phyloP scores from a whole-genome alignment of 2,329 filamentous ascomycete species.

The Dothistroma pini region DNA sequence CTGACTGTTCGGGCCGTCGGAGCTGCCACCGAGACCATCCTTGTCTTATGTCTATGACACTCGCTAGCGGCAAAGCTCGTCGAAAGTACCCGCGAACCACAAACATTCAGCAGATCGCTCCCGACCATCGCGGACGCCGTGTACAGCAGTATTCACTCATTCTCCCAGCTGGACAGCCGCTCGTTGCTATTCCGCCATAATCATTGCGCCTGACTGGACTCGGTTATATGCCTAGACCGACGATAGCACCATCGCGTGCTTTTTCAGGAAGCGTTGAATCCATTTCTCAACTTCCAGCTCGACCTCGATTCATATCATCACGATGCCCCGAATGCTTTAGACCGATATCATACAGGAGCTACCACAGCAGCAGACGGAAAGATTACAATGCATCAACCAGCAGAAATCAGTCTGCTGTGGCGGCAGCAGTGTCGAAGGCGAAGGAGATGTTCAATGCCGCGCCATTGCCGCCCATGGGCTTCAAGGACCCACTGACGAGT shows the following conservation, averaged over 20 bases:
- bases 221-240: constrained; percentile 33
- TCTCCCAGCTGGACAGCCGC: not conserved
- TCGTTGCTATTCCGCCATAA: not conserved
- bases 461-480: constrained; percentile 63
- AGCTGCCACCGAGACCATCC: not conserved
- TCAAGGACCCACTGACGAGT: constrained; percentile 76
- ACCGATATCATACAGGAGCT: constrained; percentile 26
- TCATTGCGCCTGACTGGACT: not conserved
- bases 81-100: not conserved
- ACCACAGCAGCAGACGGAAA: constrained; percentile 30
- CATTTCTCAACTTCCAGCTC: constrained; percentile 23
- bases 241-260: constrained; percentile 33
- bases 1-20: not conserved
- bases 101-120: not conserved
- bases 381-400: constrained; percentile 36
- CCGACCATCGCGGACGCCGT: not conserved
- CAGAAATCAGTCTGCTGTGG: constrained; percentile 60
- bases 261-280: constrained; percentile 31
- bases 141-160: not conserved
- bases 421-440: constrained; percentile 64
- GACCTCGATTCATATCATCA: constrained; percentile 10
- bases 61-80: not conserved
- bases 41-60: not conserved
- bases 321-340: constrained; percentile 34
- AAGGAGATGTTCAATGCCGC: constrained; percentile 69